Conservation (phyloP, 352 stramenopile species). For the Phytophthora pisi region DNA sequence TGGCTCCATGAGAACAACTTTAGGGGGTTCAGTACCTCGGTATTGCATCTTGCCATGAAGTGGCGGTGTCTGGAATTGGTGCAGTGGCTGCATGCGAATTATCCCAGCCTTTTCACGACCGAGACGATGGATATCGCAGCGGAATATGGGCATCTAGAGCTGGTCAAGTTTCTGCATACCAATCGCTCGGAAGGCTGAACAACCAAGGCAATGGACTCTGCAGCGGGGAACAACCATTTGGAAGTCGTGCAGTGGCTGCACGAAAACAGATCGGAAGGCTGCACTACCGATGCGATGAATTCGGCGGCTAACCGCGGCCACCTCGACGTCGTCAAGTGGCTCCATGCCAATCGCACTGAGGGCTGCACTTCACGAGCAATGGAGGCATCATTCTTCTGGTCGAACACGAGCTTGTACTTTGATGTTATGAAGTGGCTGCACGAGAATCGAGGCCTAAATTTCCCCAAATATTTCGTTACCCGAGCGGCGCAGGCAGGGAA, state of each 20-base stretch:
- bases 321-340: slow-evolving; percentile 11
- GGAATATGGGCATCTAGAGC: slow-evolving; percentile 9
- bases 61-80: slow-evolving; percentile 20
- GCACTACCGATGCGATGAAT: slow-evolving; percentile 1
- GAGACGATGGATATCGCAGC: slow-evolving; percentile 3
- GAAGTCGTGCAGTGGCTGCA: slow-evolving; percentile 19
- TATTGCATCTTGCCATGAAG: not conserved
- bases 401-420: not conserved
- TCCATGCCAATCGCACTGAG: slow-evolving; percentile 15
- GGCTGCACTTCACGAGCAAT: not conserved
- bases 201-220: slow-evolving; percentile 9
- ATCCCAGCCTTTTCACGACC: not conserved
- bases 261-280: slow-evolving; percentile 12
- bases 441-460: not conserved
- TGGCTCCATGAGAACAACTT: slow-evolving; percentile 8
- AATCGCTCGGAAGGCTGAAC: slow-evolving; percentile 11
- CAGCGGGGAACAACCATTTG: slow-evolving; percentile 8
- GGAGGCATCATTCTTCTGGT: not conserved
- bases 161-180: slow-evolving; percentile 16
- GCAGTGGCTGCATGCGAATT: slow-evolving; percentile 17
- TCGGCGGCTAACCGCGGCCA: not conserved
- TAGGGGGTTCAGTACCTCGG: not conserved
- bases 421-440: slow-evolving; percentile 17
- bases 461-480: slow-evolving; percentile 7
- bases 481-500: not conserved